Evolutionary conservation across 2,329 filamentous ascomycete genomes (phyloP).

Genomic region (Diaporthe ampelina): DNA sequence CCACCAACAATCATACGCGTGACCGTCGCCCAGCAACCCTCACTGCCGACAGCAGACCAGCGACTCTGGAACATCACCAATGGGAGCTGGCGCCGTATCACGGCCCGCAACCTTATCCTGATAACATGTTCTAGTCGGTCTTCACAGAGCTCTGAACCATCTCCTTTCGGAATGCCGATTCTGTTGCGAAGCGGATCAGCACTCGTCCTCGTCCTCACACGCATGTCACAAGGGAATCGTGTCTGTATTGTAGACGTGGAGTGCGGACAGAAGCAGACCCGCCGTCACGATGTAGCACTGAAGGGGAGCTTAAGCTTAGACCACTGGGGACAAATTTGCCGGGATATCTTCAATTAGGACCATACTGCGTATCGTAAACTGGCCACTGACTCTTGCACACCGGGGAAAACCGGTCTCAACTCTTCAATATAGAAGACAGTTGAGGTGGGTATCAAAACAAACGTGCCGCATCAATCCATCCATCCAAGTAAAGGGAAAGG

Average conservation of each 20-base stretch:
- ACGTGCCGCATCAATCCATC: neutral
- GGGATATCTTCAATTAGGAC: neutral
- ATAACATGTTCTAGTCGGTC: neutral
- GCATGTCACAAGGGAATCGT: neutral
- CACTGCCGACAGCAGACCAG: conserved; percentile 8
- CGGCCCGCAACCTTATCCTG: neutral
- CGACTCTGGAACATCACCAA: conserved; percentile 26
- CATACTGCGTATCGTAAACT: neutral
- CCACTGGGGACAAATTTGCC: neutral
- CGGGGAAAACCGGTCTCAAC: conserved; percentile 14
- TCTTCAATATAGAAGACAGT: neutral
- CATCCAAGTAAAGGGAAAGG: neutral
- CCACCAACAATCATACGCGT: conserved; percentile 12
- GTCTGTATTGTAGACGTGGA: no score
- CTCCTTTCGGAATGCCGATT: neutral
- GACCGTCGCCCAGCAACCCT: conserved; percentile 11
- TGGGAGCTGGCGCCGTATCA: conserved; percentile 4
- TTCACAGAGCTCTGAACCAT: no score
- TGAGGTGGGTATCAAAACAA: conserved; percentile 19
- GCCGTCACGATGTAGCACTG: neutral
- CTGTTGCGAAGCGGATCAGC: neutral
- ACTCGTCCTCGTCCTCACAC: neutral
- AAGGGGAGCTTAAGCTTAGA: neutral
- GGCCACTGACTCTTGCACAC: neutral
- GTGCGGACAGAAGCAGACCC: neutral